A percentile compares a stretch with the other conserved stretches of the same genome.
phyloP scores from a whole-genome alignment of 2,329 filamentous ascomycete genomes.

The Aspergillus quadrilineatus region DNA sequence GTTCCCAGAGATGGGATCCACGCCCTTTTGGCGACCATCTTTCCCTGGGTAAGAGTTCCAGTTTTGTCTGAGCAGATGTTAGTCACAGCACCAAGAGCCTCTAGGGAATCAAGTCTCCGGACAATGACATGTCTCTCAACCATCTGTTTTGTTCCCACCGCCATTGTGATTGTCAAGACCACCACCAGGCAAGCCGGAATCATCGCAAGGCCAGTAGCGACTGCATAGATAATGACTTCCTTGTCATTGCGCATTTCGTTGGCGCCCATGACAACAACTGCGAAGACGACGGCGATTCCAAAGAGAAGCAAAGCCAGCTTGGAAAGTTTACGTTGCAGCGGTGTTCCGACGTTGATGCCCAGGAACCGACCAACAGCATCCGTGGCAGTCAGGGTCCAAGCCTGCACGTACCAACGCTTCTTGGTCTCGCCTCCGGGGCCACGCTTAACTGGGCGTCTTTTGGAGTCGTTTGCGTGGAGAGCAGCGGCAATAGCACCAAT shows the following conservation, averaged over 20 bases:
- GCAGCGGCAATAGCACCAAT: conserved; percentile 64
- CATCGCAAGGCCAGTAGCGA: conserved; percentile 60
- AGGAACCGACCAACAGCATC: conserved; percentile 64
- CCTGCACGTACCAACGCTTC: conserved; percentile 54
- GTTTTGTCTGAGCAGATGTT: conserved; percentile 59
- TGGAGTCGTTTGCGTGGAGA: conserved; percentile 61
- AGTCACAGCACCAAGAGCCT: conserved; percentile 63
- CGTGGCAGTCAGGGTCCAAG: conserved; percentile 53
- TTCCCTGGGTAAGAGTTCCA: conserved; percentile 62
- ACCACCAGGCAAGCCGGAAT: conserved; percentile 64
- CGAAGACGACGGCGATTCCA: conserved; percentile 64
- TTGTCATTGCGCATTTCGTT: conserved; percentile 57
- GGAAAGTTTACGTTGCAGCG: conserved; percentile 67
- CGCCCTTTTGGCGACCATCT: conserved; percentile 62
- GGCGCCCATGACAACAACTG: conserved; percentile 66
- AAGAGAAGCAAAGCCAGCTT: conserved; percentile 67
- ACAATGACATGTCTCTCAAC: conserved; percentile 58
- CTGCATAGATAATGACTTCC: conserved; percentile 66
- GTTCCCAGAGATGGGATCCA: conserved; percentile 61
- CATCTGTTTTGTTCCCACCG: conserved; percentile 60
- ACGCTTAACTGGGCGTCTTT: conserved; percentile 53
- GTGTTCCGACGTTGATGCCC: conserved; percentile 68
- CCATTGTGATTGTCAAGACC: conserved; percentile 67
- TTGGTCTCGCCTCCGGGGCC: conserved; percentile 51
- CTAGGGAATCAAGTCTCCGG: conserved; percentile 56